Conservation (phyloP, 2,329 filamentous ascomycete genomes). For the Ascochyta fabae region DNA sequence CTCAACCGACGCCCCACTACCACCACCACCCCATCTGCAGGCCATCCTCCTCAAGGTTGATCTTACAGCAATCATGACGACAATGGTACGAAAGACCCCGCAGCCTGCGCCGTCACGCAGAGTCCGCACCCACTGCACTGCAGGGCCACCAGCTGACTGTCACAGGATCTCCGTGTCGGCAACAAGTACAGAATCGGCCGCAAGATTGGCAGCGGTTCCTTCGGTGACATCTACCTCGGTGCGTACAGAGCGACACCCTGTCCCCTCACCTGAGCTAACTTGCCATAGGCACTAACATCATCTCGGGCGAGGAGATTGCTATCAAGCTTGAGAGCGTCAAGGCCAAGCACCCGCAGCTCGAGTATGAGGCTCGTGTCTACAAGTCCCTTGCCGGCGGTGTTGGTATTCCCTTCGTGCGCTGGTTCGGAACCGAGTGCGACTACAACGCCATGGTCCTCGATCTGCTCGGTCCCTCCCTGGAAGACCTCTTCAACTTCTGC, state of each 20-base stretch:
- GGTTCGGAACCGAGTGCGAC: slow-evolving; percentile 99
- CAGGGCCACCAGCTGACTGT: slow-evolving; percentile 33
- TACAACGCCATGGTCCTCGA: slow-evolving; percentile 99
- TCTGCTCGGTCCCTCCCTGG: slow-evolving; percentile 90
- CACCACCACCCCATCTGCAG: slow-evolving; percentile 27
- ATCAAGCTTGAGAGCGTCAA: slow-evolving; percentile 99
- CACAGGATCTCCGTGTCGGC: slow-evolving; percentile 94
- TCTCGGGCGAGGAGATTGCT: slow-evolving; percentile 98
- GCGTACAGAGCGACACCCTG: slow-evolving; percentile 35
- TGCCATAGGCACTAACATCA: slow-evolving; percentile 88
- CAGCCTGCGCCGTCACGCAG: slow-evolving; percentile 32
- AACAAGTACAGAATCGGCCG: slow-evolving; percentile 99
- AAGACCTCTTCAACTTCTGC: slow-evolving; percentile 99
- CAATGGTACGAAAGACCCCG: slow-evolving; percentile 61
- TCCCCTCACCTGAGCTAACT: slow-evolving; percentile 26
- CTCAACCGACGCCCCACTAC: slow-evolving; percentile 28
- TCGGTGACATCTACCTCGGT: slow-evolving; percentile 97
- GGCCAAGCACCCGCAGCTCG: slow-evolving; percentile 97
- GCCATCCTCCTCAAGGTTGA: slow-evolving; percentile 47
- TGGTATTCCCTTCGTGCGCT: slow-evolving; percentile 97
- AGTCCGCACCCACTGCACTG: slow-evolving; percentile 18
- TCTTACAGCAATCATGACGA: slow-evolving; percentile 60
- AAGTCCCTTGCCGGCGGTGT: slow-evolving; percentile 91
- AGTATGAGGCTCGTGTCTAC: slow-evolving; percentile 97
- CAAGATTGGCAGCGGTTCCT: slow-evolving; percentile 97